These are phyloP conservation scores for Phytophthora megakarya DNA, from an alignment of 352 stramenopile genomes.

Conservation along the genomic window DNA sequence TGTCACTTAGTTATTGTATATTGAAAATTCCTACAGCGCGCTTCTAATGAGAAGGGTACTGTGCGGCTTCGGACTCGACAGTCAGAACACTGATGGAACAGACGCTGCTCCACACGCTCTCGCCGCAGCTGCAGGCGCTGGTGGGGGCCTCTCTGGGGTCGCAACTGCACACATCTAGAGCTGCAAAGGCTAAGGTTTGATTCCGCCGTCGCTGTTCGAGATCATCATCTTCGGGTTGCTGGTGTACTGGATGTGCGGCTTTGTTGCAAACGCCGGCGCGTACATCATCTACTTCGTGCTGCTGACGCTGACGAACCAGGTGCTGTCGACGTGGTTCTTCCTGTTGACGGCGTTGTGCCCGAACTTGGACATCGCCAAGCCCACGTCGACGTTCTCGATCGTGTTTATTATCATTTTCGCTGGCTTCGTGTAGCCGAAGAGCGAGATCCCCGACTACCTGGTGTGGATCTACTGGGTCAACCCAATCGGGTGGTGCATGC, in stretches of 20 bases:
- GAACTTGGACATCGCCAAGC: constrained; percentile 17
- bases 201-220: constrained; percentile 14
- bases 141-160: constrained; percentile 64
- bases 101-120: constrained; percentile 58
- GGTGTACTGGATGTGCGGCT: constrained; percentile 71
- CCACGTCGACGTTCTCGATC: constrained; percentile 18
- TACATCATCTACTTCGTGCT: constrained; percentile 18
- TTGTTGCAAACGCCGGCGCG: constrained; percentile 19
- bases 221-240: constrained; percentile 59
- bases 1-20: too few species aligned
- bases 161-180: constrained; percentile 26
- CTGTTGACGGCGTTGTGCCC: constrained; percentile 6
- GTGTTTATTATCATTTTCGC: constrained; percentile 16
- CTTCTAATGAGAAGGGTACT: too few species aligned
- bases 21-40: too few species aligned
- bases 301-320: constrained; percentile 12
- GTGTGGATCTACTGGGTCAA: constrained; percentile 22
- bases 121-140: constrained; percentile 66
- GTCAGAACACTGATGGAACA: too few species aligned
- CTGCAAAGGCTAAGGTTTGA: not conserved
- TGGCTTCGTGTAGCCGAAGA: constrained; percentile 19
- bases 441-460: constrained; percentile 4
- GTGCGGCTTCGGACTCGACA: too few species aligned
- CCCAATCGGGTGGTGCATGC: constrained; percentile 54
- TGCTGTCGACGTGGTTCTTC: constrained; percentile 22